Conservation (phyloP, 495 filamentous ascomycete genomes). For the Penicillium silybi region DNA sequence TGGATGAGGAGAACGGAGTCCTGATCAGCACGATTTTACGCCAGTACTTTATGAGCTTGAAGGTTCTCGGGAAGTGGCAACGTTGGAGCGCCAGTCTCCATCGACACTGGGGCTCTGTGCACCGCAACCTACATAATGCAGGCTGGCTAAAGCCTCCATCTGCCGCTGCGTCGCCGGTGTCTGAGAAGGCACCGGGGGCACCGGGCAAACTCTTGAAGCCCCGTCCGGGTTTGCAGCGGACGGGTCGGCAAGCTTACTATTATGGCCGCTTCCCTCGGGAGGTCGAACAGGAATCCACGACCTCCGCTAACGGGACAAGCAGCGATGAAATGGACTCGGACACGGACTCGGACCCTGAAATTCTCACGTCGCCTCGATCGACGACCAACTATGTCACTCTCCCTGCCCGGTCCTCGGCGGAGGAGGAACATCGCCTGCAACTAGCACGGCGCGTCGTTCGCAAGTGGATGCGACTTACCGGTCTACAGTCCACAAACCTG, state of each 20-base stretch:
- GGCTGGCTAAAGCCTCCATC: slow-evolving; percentile 37
- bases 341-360: slow-evolving; percentile 43
- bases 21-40: slow-evolving; percentile 79
- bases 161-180: slow-evolving; percentile 19
- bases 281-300: slow-evolving; percentile 29
- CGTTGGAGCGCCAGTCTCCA: slow-evolving; percentile 56
- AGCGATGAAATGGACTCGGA: slow-evolving; percentile 43
- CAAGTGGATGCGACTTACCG: slow-evolving; percentile 73
- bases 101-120: slow-evolving; percentile 60
- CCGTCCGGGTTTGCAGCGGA: slow-evolving; percentile 26
- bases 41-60: slow-evolving; percentile 84
- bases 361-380: slow-evolving; percentile 32
- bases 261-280: slow-evolving; percentile 42
- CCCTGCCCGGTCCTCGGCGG: slow-evolving; percentile 33
- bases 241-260: slow-evolving; percentile 29
- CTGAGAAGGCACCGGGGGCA: slow-evolving; percentile 26
- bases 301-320: slow-evolving; percentile 19
- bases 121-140: slow-evolving; percentile 46
- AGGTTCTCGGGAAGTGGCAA: slow-evolving; percentile 72
- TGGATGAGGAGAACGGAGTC: slow-evolving; percentile 81
- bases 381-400: slow-evolving; percentile 40
- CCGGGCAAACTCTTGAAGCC: slow-evolving; percentile 5
- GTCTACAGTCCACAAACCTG: slow-evolving; percentile 42
- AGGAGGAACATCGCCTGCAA: slow-evolving; percentile 37
- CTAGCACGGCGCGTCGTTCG: slow-evolving; percentile 58